These are phyloP conservation scores for Yamadazyma kanchanaburiensis DNA, from an alignment of 1,139 yeast species.

Conservation along the genomic window DNA sequence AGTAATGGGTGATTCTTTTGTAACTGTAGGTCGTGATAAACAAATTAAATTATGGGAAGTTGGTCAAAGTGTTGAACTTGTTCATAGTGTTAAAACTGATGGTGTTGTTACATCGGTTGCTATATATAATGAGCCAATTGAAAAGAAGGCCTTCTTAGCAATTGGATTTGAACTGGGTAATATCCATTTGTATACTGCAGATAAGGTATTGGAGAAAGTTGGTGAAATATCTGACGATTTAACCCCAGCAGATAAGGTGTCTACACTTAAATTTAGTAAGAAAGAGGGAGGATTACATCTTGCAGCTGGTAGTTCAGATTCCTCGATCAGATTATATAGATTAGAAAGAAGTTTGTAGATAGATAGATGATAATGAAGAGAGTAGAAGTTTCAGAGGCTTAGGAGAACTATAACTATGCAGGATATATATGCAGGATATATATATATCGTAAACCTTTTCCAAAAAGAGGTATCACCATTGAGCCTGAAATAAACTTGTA, in stretches of 20 bases:
- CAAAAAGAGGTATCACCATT: too few species aligned
- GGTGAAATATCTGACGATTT: constrained; percentile 29
- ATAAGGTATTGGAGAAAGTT: constrained; percentile 17
- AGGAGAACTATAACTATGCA: too few species aligned
- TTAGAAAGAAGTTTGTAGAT: too few species aligned
- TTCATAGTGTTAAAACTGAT: constrained; percentile 34
- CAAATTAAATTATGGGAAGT: constrained; percentile 69
- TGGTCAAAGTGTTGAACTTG: constrained; percentile 15
- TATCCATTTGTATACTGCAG: constrained; percentile 20
- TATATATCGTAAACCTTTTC: too few species aligned
- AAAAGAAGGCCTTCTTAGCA: constrained; percentile 39
- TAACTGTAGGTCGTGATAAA: constrained; percentile 89
- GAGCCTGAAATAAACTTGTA: too few species aligned
- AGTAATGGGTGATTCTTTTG: constrained; percentile 37
- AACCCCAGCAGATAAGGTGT: constrained; percentile 60
- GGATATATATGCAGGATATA: too few species aligned
- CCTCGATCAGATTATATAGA: constrained; percentile 59
- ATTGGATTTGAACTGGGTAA: constrained; percentile 71
- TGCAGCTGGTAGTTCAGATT: constrained; percentile 70
- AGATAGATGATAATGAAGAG: too few species aligned
- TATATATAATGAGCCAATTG: constrained; percentile 28
- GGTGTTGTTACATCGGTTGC: constrained; percentile 76
- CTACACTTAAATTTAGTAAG: constrained; percentile 56
- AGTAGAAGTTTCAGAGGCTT: too few species aligned
- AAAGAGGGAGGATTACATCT: constrained; percentile 26